Base-by-base conservation (phyloP, 208 protist species). In the Strigomonas culicis region DNA sequence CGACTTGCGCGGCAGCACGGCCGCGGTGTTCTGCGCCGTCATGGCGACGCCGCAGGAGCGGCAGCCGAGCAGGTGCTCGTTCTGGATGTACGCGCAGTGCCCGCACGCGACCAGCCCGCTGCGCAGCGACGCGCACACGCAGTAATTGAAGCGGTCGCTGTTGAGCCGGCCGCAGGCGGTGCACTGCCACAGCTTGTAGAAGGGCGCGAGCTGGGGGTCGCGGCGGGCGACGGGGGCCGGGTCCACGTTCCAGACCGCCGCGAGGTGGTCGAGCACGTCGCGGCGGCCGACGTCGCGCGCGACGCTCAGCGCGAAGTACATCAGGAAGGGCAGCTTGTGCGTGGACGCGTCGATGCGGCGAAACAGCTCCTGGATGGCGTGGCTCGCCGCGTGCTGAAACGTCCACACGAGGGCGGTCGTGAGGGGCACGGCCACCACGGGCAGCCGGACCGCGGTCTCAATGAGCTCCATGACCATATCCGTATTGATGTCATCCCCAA, bases 61-160 rank as follows among this genome's bases (percentile, higher is more conserved):
- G 63, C 90, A 96, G 36, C 61, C 53, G 47, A 41, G 60, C 66
- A 66, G 61, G 19, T 85, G 86, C 75, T 96, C 87, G 44, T 93
- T 85, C 64, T 96, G 90, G 6, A 67, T 79, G 72, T 92, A 84
- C 17, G 74, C 67, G 63, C 90, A 96, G 15, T 55, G 32, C 27
- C 49, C 59, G 47, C 90, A 96, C 22, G 83, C 22, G 25, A 93
- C 77, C 52, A 92, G 79, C 15, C 83, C 75, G 66, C 86, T 84
- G 19, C 86, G 86, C 64, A 96, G 70, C 10, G 82, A 72, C 27
- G 90, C 90, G 79, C 90, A 96, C 57, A 86, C 44, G 66, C 90
- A 96, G 77, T 94, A 96, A 70, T 89, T 94, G 73, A 86, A 93
- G 50, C 90, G 80, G 70, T 93, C 87, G 70, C 85, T 96, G 70